A percentile compares a stretch with the other conserved stretches of the same genome.
Conservation (phyloP, 768 basidiomycete genomes). For the Psilocybe cubensis region DNA sequence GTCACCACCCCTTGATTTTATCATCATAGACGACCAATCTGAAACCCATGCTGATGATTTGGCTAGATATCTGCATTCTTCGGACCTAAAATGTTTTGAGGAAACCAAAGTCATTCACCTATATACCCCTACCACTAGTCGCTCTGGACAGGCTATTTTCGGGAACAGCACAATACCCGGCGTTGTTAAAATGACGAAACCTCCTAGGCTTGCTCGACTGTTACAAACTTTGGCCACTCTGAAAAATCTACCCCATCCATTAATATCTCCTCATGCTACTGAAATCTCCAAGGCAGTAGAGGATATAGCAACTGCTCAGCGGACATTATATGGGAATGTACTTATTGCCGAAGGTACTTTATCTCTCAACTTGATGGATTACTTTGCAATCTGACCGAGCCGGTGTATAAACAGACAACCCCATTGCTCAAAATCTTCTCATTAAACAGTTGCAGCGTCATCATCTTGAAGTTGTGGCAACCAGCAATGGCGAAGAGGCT, state of each 20-base stretch:
- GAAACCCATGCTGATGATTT: slow-evolving; percentile 61
- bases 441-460: slow-evolving; percentile 69
- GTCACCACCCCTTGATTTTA: slow-evolving; percentile 53
- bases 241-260: slow-evolving; percentile 55
- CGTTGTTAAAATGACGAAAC: slow-evolving; percentile 72
- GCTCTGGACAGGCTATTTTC: slow-evolving; percentile 54
- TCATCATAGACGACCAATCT: slow-evolving; percentile 69
- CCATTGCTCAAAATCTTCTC: slow-evolving; percentile 68
- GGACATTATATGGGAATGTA: slow-evolving; percentile 67
- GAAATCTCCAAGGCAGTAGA: slow-evolving; percentile 47
- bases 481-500: slow-evolving; percentile 72
- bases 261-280: slow-evolving; percentile 38
- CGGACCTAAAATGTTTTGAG: slow-evolving; percentile 37
- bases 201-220: slow-evolving; percentile 61
- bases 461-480: slow-evolving; percentile 62
- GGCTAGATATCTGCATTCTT: slow-evolving; percentile 48
- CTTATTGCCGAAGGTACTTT: slow-evolving; percentile 69
- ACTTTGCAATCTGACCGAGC: background rate
- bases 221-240: slow-evolving; percentile 64
- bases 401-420: slow-evolving; percentile 56
- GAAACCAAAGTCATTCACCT: slow-evolving; percentile 73
- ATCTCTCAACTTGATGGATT: background rate
- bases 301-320: slow-evolving; percentile 47
- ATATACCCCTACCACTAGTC: slow-evolving; percentile 70
- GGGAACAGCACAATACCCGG: slow-evolving; percentile 53